These are phyloP conservation scores for Phialophora chinensis DNA, from an alignment of 2,329 filamentous ascomycete genomes.

Conservation along the genomic window DNA sequence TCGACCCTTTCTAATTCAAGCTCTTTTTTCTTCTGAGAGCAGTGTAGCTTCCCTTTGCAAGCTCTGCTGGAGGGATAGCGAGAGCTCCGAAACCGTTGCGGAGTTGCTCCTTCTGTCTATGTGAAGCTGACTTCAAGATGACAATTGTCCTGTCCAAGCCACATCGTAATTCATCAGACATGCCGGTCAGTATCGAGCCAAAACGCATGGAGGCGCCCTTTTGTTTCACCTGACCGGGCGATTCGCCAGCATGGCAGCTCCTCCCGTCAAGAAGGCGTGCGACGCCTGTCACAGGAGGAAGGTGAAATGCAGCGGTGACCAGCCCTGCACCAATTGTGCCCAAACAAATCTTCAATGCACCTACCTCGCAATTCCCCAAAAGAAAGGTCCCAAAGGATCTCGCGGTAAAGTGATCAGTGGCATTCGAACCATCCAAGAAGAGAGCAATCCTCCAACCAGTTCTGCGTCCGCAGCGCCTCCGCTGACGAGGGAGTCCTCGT, in stretches of 20 bases:
- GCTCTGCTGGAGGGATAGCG: neutral
- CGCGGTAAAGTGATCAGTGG: constrained; percentile 78
- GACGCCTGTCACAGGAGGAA: constrained; percentile 43
- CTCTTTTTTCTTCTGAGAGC: neutral
- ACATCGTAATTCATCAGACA: neutral
- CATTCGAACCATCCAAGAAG: constrained; percentile 70
- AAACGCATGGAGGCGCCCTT: neutral
- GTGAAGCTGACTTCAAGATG: neutral
- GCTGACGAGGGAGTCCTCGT: constrained; percentile 45
- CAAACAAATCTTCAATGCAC: constrained; percentile 72
- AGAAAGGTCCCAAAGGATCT: constrained; percentile 77
- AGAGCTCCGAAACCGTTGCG: neutral
- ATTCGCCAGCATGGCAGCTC: constrained; percentile 19
- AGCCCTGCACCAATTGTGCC: constrained; percentile 73
- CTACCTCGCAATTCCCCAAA: constrained; percentile 76
- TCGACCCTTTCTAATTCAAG: neutral
- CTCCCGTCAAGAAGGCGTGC: constrained; percentile 42
- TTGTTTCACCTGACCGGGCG: neutral
- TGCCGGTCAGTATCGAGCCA: neutral
- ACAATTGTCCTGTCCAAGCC: neutral
- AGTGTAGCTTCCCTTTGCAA: neutral
- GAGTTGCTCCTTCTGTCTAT: neutral
- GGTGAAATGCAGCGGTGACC: constrained; percentile 37
- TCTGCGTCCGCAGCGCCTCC: constrained; percentile 11
- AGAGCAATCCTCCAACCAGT: constrained; percentile 63